Conservation (phyloP, 2,329 filamentous ascomycete species). For the Calonectria naviculata region DNA sequence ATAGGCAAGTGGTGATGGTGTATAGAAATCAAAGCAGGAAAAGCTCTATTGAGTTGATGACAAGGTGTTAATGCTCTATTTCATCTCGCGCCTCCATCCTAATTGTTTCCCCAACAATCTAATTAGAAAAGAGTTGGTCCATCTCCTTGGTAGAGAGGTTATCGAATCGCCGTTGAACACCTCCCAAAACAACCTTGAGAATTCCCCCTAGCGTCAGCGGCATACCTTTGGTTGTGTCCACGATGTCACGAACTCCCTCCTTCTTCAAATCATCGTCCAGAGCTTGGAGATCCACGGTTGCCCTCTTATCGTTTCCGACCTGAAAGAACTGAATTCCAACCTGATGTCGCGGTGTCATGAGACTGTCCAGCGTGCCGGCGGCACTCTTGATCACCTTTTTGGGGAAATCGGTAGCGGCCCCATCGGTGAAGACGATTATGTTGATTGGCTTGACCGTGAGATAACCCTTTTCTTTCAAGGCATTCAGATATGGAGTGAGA, state of each 20-base stretch:
- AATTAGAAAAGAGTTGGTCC: not conserved
- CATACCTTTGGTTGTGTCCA: constrained; percentile 78
- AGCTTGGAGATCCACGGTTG: constrained; percentile 72
- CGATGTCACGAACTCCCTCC: constrained; percentile 82
- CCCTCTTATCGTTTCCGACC: constrained; percentile 78
- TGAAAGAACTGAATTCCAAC: constrained; percentile 97
- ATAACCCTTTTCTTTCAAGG: constrained; percentile 49
- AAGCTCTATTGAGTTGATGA: too few species aligned
- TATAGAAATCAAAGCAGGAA: too few species aligned
- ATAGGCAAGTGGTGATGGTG: too few species aligned
- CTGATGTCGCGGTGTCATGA: constrained; percentile 82
- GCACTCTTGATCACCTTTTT: constrained; percentile 74
- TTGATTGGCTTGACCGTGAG: constrained; percentile 81
- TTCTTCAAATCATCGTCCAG: constrained; percentile 77
- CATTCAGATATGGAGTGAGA: constrained; percentile 75
- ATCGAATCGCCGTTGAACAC: constrained; percentile 68
- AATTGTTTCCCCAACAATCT: not conserved
- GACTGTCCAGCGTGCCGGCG: constrained; percentile 76
- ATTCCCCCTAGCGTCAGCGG: constrained; percentile 76
- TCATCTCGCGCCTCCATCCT: too few species aligned
- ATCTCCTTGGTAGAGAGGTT: constrained; percentile 20
- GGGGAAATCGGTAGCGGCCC: constrained; percentile 82
- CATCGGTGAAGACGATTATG: constrained; percentile 93
- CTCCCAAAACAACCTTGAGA: constrained; percentile 84
- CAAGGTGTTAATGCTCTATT: too few species aligned